phyloP scores from a whole-genome alignment of 2,329 filamentous ascomycete genomes.

The Colletotrichum destructivum region DNA sequence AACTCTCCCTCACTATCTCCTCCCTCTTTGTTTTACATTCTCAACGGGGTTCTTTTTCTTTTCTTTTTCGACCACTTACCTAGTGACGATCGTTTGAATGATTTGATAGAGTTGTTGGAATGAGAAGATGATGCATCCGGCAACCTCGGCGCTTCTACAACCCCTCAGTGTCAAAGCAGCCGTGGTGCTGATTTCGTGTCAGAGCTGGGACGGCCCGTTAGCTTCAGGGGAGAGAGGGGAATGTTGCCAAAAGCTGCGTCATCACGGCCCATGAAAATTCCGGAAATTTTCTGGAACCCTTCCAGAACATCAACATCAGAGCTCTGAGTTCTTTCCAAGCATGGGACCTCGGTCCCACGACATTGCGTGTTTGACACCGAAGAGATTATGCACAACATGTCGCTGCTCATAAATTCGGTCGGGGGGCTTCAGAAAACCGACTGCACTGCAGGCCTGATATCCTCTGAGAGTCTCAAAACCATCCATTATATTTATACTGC shows the following conservation, averaged over 20 bases:
- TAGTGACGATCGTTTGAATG: neutral
- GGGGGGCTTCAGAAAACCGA: no score
- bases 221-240: slow-evolving; percentile 4
- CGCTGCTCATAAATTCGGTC: no score
- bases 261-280: slow-evolving; percentile 1
- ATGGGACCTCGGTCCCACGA: neutral
- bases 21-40: no score
- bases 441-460: no score
- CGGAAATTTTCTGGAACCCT: neutral
- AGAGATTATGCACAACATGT: no score
- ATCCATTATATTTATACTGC: no score
- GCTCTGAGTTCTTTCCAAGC: neutral
- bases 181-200: neutral
- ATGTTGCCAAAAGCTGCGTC: neutral
- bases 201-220: slow-evolving; percentile 18
- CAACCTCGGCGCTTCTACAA: neutral
- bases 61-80: neutral
- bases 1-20: neutral
- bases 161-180: slow-evolving; percentile 8
- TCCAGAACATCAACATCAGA: neutral
- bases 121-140: neutral
- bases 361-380: no score
- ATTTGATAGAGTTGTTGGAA: neutral
- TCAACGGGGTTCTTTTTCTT: neutral
- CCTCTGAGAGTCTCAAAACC: no score